These are phyloP conservation scores for Taphrina populina DNA, from an alignment of 1,139 yeast genomes.

Conservation along the genomic window DNA sequence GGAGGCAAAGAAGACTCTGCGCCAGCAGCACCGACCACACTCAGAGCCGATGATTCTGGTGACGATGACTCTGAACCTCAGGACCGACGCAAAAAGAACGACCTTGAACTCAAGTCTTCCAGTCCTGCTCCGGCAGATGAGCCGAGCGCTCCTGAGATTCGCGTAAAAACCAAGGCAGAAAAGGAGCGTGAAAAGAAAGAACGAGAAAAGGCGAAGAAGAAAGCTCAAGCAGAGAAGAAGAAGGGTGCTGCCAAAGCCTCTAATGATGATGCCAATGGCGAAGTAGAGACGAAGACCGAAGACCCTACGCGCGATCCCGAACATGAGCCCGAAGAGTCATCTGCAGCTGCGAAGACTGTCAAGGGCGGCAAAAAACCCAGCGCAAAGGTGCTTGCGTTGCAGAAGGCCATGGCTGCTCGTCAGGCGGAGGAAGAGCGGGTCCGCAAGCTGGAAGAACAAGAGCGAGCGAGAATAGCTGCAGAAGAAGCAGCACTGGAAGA, in stretches of 20 bases:
- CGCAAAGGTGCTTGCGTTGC: slow-evolving; percentile 50
- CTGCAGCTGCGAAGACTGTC: slow-evolving; percentile 49
- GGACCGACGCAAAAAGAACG: slow-evolving; percentile 33
- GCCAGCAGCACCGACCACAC: not conserved
- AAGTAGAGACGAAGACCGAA: slow-evolving; percentile 44
- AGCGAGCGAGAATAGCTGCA: slow-evolving; percentile 62
- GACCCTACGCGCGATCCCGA: slow-evolving; percentile 28
- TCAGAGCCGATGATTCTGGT: slow-evolving; percentile 5
- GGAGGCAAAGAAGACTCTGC: slow-evolving; percentile 14
- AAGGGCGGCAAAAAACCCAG: slow-evolving; percentile 35
- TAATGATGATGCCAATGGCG: slow-evolving; percentile 48
- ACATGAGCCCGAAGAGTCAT: slow-evolving; percentile 35
- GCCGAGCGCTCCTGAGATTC: slow-evolving; percentile 56
- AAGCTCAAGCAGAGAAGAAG: slow-evolving; percentile 60
- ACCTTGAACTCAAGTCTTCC: slow-evolving; percentile 6
- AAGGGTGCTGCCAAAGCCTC: slow-evolving; percentile 59
- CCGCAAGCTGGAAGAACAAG: slow-evolving; percentile 53
- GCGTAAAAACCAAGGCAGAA: slow-evolving; percentile 85
- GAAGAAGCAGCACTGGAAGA: slow-evolving; percentile 58
- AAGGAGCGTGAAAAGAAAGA: slow-evolving; percentile 97
- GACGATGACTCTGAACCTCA: slow-evolving; percentile 19
- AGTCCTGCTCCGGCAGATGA: slow-evolving; percentile 23
- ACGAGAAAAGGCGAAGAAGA: slow-evolving; percentile 90
- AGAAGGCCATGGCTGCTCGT: slow-evolving; percentile 75
- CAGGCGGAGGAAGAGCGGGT: slow-evolving; percentile 62